Percentiles rank a stretch among this genome's conserved stretches.
Conservation (phyloP, 305 asterid species). For the Solanum hybrid region DNA sequence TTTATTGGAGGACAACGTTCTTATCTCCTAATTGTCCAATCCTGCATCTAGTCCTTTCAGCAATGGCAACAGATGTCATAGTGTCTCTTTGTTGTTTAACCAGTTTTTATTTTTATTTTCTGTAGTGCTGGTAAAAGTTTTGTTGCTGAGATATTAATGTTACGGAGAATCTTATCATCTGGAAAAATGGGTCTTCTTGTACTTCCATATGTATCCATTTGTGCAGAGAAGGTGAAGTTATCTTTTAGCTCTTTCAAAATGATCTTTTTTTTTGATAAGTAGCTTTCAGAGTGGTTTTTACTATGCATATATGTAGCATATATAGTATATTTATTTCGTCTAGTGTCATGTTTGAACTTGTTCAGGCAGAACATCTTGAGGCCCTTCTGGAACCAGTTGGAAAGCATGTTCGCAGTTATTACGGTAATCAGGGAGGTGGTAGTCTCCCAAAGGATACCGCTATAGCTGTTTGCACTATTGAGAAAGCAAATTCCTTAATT, state of each 20-base stretch:
- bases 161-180: conserved; percentile 70
- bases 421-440: conserved; percentile 97
- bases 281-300: conserved; percentile 9
- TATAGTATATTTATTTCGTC: conserved; percentile 5
- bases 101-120: conserved; percentile 20
- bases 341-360: conserved; percentile 7
- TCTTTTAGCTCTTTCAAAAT: conserved; percentile 9
- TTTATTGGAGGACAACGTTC: background rate
- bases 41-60: background rate
- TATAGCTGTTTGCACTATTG: conserved; percentile 95
- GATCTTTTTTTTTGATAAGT: background rate
- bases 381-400: conserved; percentile 74
- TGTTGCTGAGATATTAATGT: conserved; percentile 96
- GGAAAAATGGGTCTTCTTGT: conserved; percentile 96
- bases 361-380: conserved; percentile 95
- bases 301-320: background rate
- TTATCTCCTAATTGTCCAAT: background rate
- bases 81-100: conserved; percentile 3
- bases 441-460: conserved; percentile 92
- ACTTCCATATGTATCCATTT: conserved; percentile 93
- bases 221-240: conserved; percentile 75
- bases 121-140: conserved; percentile 97
- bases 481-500: conserved; percentile 93
- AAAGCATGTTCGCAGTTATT: conserved; percentile 90
- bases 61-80: background rate